These are phyloP conservation scores for Naganishia friedmannii DNA, from an alignment of 768 basidiomycete species.

Conservation along the genomic window DNA sequence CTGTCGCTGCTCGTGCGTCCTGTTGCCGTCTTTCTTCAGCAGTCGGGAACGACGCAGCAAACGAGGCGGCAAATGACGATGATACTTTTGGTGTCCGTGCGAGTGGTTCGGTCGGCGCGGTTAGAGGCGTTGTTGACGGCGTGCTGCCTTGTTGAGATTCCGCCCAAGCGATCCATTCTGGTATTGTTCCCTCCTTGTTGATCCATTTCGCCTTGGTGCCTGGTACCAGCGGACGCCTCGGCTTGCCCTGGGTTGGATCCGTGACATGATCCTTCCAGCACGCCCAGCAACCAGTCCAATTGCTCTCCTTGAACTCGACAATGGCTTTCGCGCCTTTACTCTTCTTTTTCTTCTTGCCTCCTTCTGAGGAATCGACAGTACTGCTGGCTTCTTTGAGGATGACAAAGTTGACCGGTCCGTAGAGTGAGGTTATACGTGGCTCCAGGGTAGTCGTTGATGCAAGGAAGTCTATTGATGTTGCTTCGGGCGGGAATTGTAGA, in stretches of 20 bases:
- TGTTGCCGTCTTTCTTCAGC: conserved; percentile 25
- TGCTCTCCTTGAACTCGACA: conserved; percentile 47
- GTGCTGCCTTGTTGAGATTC: neutral
- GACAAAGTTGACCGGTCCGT: conserved; percentile 43
- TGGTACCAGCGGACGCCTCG: conserved; percentile 27
- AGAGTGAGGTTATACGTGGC: conserved; percentile 31
- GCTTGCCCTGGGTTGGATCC: conserved; percentile 16
- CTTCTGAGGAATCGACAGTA: conserved; percentile 15
- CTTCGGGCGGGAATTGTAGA: conserved; percentile 40
- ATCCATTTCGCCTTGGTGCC: conserved; percentile 46
- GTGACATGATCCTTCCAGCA: conserved; percentile 47
- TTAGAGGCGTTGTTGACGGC: neutral
- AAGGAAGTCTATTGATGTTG: neutral
- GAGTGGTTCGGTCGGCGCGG: neutral
- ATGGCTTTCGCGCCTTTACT: conserved; percentile 43
- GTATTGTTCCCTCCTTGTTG: conserved; percentile 20
- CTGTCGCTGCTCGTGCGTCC: conserved; percentile 17
- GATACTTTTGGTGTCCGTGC: conserved; percentile 10
- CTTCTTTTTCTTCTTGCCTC: conserved; percentile 35
- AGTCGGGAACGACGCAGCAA: conserved; percentile 30
- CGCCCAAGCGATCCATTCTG: conserved; percentile 23
- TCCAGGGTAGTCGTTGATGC: conserved; percentile 10
- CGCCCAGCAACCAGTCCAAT: conserved; percentile 52
- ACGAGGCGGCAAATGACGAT: conserved; percentile 16
- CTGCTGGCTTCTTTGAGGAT: conserved; percentile 35